Evolutionary conservation across 2,329 filamentous ascomycete genomes (phyloP).

Genomic region (Leptographium radiaticola): DNA sequence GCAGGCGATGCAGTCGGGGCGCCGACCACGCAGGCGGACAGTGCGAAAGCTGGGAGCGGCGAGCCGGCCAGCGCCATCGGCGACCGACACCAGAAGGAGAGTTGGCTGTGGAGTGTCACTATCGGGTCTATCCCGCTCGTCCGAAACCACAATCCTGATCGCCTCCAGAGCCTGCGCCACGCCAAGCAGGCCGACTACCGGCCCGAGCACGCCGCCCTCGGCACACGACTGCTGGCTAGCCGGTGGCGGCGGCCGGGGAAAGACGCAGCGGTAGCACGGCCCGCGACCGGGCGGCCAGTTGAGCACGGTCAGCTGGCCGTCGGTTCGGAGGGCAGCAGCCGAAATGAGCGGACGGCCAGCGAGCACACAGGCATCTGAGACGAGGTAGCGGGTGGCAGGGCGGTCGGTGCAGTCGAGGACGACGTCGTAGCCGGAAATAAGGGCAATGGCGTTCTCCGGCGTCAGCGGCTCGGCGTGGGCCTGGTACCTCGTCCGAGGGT

Average conservation of each 20-base stretch:
- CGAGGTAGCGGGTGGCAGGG: slow-evolving; percentile 79
- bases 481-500: slow-evolving; percentile 55
- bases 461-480: slow-evolving; percentile 52
- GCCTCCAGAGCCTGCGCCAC: slow-evolving; percentile 82
- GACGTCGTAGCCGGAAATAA: slow-evolving; percentile 62
- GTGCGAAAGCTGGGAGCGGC: slow-evolving; percentile 46
- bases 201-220: slow-evolving; percentile 84
- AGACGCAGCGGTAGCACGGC: slow-evolving; percentile 90
- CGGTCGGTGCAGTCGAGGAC: slow-evolving; percentile 94
- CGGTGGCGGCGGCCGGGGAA: slow-evolving; percentile 73
- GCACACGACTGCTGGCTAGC: slow-evolving; percentile 76
- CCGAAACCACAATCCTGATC: slow-evolving; percentile 59
- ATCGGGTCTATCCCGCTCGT: slow-evolving; percentile 2
- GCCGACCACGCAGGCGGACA: slow-evolving; percentile 57
- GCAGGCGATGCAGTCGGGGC: slow-evolving; percentile 65
- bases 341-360: slow-evolving; percentile 70
- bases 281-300: slow-evolving; percentile 69
- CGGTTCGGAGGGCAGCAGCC: slow-evolving; percentile 75
- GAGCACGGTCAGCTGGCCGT: slow-evolving; percentile 80
- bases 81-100: slow-evolving; percentile 35
- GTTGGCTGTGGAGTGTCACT: slow-evolving; percentile 11
- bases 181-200: slow-evolving; percentile 88
- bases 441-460: slow-evolving; percentile 50
- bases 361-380: slow-evolving; percentile 80
- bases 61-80: slow-evolving; percentile 20